Conservation (phyloP, 495 filamentous ascomycete genomes). For the Trichoderma orchidacearum region DNA sequence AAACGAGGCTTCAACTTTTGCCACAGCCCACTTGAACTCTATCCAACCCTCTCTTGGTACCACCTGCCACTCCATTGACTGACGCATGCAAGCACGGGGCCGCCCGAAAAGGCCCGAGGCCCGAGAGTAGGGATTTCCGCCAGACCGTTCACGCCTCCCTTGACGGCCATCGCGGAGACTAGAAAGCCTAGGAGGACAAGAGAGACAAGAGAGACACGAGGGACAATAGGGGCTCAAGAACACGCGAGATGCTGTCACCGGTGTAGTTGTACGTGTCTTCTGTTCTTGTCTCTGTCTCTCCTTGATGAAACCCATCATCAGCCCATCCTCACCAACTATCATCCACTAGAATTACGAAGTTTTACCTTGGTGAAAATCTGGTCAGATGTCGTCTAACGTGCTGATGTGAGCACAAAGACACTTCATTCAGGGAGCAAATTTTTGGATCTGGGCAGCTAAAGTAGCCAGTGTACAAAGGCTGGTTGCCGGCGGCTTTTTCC, state of each 20-base stretch:
- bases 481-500: too few species aligned
- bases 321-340: too few species aligned
- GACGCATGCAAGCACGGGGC: background rate
- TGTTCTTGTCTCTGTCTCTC: too few species aligned
- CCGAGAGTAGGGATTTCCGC: background rate
- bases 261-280: background rate
- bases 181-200: background rate
- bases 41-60: background rate
- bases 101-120: background rate
- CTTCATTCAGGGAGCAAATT: background rate
- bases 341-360: too few species aligned
- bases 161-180: background rate
- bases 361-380: too few species aligned
- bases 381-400: background rate
- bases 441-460: background rate
- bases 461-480: too few species aligned
- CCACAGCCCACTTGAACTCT: background rate
- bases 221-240: background rate
- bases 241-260: too few species aligned
- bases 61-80: background rate
- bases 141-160: background rate
- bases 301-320: too few species aligned
- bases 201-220: background rate
- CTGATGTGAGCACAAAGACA: background rate
- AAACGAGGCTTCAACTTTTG: background rate